Base-by-base conservation (phyloP, 345 rosid species). In the Boechera retrofracta region DNA sequence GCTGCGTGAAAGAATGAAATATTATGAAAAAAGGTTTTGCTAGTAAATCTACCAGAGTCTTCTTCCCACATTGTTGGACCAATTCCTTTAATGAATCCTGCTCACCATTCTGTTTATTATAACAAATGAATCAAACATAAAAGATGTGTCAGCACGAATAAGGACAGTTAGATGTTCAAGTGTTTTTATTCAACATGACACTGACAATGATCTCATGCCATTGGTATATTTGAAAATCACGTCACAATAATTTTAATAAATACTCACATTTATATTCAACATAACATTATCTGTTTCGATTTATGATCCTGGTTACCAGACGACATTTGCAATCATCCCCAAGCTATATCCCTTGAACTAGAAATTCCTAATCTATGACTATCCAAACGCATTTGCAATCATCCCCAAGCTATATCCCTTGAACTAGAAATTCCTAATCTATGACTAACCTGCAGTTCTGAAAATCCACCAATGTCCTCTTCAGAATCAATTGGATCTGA, bases 81-180 rank as follows among this genome's bases (percentile, higher is more conserved):
- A 94, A 67, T 71, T 75, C 75, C 86, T 82, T 83, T 73, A 94
- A 69, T 74, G 91, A 86, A 75, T 89, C 94, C 79, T 85, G 93
- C 54, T 94, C 98, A 69, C 38, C 55, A 66, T 59, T 74, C 98
- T 94, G 82, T 61, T 38, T 77, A 49, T 52, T 12, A 32, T 51
- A 24, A 53, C 32, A 52, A 58, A 66, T 42, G 11, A 67, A 57
- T 28, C 63, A 78, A 41, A 56, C 10, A 49, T 36, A 12, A 49
- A 36, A 60, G 41, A 59, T 15, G 41, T 42, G 44, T 67, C 12
- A 67, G 64, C 73, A 59, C 35, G 26, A 72, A 41, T 21, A 38
- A 71, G 38, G 56, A 66, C 39, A 7, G 7, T 31, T 52, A 54
- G 13, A 36, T 33, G 32, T 16, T 64, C 29, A 32, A 56, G 21